phyloP scores from a whole-genome alignment of 148 eudicot species.

The Cornus kousa region DNA sequence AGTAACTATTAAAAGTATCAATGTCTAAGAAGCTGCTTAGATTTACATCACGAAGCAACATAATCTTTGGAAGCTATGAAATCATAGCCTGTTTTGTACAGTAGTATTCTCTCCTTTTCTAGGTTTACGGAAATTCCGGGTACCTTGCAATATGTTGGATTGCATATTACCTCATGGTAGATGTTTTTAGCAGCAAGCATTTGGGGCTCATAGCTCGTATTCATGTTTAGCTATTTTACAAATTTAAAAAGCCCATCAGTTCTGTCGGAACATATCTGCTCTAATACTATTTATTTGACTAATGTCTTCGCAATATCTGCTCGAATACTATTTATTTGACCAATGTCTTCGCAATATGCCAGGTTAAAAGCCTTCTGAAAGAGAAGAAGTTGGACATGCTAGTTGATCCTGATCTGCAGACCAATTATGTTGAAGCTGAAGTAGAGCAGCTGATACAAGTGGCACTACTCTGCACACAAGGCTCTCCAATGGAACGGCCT shows the following conservation, averaged over 20 bases:
- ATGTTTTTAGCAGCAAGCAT: background rate
- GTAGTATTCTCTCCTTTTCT: too few species aligned
- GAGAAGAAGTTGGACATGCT: slow-evolving; percentile 37
- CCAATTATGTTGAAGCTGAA: slow-evolving; percentile 31
- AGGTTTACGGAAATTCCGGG: background rate
- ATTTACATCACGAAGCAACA: background rate
- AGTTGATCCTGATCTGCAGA: slow-evolving; percentile 37
- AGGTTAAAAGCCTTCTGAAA: slow-evolving; percentile 45
- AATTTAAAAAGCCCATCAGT: background rate
- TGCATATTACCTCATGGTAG: background rate
- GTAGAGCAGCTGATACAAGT: slow-evolving; percentile 48
- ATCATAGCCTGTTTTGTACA: background rate
- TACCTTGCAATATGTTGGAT: background rate
- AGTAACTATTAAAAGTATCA: background rate
- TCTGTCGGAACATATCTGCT: background rate
- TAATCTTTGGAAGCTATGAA: background rate
- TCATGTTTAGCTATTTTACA: background rate
- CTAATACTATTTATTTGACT: background rate
- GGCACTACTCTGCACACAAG: slow-evolving; percentile 50
- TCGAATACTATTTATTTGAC: too few species aligned
- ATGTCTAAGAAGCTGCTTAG: background rate
- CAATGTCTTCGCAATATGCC: background rate
- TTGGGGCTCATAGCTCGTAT: background rate
- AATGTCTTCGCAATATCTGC: too few species aligned
- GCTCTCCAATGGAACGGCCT: slow-evolving; percentile 50